Base-by-base conservation (phyloP, 805 yeast genomes). In the Starmerella bombi region DNA sequence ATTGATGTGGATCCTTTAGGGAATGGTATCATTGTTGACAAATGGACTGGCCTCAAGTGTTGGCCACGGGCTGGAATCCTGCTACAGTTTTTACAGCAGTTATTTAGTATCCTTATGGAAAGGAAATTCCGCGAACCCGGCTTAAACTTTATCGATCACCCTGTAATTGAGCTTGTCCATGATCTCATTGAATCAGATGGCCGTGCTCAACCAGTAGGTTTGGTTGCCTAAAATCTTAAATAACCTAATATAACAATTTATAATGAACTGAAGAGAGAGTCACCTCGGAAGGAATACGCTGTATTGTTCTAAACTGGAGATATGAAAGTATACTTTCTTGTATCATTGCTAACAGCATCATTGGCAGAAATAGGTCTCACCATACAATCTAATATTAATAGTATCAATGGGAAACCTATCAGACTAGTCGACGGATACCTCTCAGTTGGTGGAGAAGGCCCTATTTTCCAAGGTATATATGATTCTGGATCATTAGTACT, bases 11-110 rank as follows among this genome's bases (percentile, higher is more conserved):
- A 63, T 31, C 68, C 75, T 4, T 71, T 85, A 0, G 93, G 94
- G 0, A 48, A 55, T 10, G 96, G 96, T 18, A 72, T 91, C 27
- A 75, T 84, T 7, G 62, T 88, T 41, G 94, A 83, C 50, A 69
- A 70, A n/a, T 86, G 97, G 96, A 60, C 83, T 25, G 93, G 95
- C 0, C 69, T 88, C 10, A 68, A 82, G 46, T 83, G 95, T 1
- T 88, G 96, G 96, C 80, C 94, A 48, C 81, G 91, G 49, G 83
- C 86, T 52, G 97, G 86, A 1, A 94, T 88, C 2, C 62, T 88
- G 35, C 69, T 86, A 23, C 80, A 81, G 43, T 74, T 78, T 43
- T 60, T 88, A 41, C 64, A 93, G 51, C 54, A 60, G 9, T 56
- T 83, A 35, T 59, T 88, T 25, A 94, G 85, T 54, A 63, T 67